Evolutionary conservation across 2,329 filamentous ascomycete genomes (phyloP), one percentile per base, ranked within the genome.

Genomic region (Phialophora expanda): DNA sequence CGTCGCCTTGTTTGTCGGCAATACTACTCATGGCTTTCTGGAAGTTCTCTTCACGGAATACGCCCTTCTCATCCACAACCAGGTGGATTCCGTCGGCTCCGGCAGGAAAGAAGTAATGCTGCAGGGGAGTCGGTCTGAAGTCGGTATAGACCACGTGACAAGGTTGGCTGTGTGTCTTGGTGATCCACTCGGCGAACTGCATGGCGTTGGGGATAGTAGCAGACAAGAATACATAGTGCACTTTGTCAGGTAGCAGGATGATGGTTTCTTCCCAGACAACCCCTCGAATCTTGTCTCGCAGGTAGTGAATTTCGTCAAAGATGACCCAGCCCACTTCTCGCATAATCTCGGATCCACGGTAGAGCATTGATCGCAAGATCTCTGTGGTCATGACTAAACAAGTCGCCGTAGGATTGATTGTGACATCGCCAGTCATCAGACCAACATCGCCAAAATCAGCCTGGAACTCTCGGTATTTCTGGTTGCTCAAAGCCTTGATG

Each of bases 231-330:
- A 99, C 96, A 75, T 98, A 99, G 81, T 93, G 91, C 72, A 99
- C 96, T 85, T 99, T 98, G 83, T 99, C 95, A 3, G 95, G 95
- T 32, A 99, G 84, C 71, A 99, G 85, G 74, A 99, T 99, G 76
- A 99, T 98, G 46, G 95, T 98, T 82, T 99, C 95, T 78, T 99
- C 95, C 95, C 95, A 99, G 2, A 99, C 95, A 0, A 99, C 95
- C 82, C 95, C 95, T 79, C 95, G 87, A 58, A 88, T 83, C 79
- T 96, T 96, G 79, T 99, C 95, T 75, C 95, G 89, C 88, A 99
- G 90, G 80, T 99, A 99, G 79, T 99, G 95, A 69, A 99, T 96
- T 79, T 99, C 95, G 79, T 99, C 95, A 73, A 99, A 99, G 1
- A 99, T 84, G 1, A 99, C 96, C 95, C 95, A 99, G 14, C 91